Evolutionary conservation across 164 flowering plant species (phyloP), one percentile per base, ranked within the genome.

Genomic region (Aristolochia californica): DNA sequence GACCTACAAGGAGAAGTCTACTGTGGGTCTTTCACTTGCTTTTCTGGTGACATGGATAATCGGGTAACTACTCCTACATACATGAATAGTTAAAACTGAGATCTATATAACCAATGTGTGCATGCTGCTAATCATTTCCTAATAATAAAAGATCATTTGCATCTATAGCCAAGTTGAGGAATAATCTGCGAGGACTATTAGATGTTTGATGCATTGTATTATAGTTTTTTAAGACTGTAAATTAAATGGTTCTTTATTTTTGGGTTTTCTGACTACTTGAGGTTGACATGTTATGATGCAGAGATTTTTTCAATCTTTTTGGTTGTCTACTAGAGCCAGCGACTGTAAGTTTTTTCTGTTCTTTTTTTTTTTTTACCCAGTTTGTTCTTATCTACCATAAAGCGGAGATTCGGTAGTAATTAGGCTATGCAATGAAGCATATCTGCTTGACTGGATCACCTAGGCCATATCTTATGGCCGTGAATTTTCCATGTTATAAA

Each of bases 311-410:
- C 71, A 87, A 87, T 60, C 69, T 87, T 58, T 60, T 77, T 55
- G 91, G 96, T 56, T 87, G 96, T 69, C 1, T 68, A 69, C 66
- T 85, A 52, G 96, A 87, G 66, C 89, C 91, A 40, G 84, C 83
- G 21, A 85, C 91, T 57, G 95, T 87, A 62, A 83, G 91, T 80
- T n/a, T 30, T 43, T 64, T 51, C 45, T 60, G 38, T 10, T 25
- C 50, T 40, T 57, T n/a, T 7, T 52, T 59, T 45, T 45, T 14
- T 20, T 59, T 24, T 23, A 2, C 4, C 45, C 22, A 28, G 45
- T 25, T 18, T 55, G 3, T 27, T 5, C 58, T n/a, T 4, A 28
- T 5, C 13, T 28, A n/a, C n/a, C n/a, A n/a, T n/a, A n/a, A n/a
- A n/a, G n/a, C n/a, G n/a, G n/a, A n/a, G n/a, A n/a, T n/a, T n/a